Conservation (phyloP, 176 grass and related monocot genomes). For the Eremochloa ophiuroides region DNA sequence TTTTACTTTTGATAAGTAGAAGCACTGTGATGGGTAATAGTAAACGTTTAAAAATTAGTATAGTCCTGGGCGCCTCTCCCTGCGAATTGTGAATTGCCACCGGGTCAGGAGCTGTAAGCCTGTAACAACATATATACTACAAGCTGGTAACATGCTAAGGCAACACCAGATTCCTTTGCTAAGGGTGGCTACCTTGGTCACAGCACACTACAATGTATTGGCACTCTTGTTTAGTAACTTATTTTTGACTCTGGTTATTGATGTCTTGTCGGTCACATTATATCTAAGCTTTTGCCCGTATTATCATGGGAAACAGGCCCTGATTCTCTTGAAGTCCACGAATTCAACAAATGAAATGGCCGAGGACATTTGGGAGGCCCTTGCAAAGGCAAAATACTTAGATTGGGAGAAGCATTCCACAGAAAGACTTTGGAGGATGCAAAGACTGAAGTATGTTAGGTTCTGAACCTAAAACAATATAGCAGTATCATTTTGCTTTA, state of each 20-base stretch:
- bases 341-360: constrained; percentile 34
- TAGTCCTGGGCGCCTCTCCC: background rate
- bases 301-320: constrained; percentile 47
- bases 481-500: background rate
- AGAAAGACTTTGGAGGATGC: constrained; percentile 50
- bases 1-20: background rate
- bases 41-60: background rate
- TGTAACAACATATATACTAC: background rate
- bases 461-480: background rate
- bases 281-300: background rate
- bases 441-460: constrained; percentile 58
- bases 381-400: constrained; percentile 73
- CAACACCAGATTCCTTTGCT: background rate
- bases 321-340: constrained; percentile 50
- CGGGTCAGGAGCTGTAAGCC: background rate
- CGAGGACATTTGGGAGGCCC: constrained; percentile 70
- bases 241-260: background rate
- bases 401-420: constrained; percentile 74
- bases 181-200: background rate
- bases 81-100: background rate
- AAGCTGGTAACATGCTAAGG: background rate
- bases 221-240: background rate
- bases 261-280: background rate
- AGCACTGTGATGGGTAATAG: background rate
- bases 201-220: background rate